Conservation (phyloP, 139 green algal genomes). For the Tetradesmus obliquus region DNA sequence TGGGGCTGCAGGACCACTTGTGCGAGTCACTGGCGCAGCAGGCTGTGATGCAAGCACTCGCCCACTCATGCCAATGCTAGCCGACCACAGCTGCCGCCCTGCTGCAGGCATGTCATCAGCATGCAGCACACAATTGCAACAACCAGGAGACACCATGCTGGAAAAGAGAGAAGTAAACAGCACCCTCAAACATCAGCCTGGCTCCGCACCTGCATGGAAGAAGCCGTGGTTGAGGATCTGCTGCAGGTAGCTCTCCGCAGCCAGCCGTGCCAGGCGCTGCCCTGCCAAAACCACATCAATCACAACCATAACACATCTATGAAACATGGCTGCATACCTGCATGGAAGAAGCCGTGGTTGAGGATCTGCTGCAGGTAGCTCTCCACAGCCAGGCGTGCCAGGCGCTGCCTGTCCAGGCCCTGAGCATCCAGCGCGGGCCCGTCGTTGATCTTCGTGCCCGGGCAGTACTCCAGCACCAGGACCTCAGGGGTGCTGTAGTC, state of each 20-base stretch:
- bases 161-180: too few relatives aligned
- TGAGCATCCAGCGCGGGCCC: slow-evolving; percentile 79
- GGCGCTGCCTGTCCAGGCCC: slow-evolving; percentile 87
- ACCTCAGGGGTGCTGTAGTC: slow-evolving; percentile 83
- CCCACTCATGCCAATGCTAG: too few relatives aligned
- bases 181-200: too few relatives aligned
- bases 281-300: slow-evolving; percentile 29
- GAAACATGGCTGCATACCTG: too few relatives aligned
- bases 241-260: slow-evolving; percentile 95
- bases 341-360: slow-evolving; percentile 68
- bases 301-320: too few relatives aligned
- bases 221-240: slow-evolving; percentile 81
- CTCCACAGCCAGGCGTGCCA: slow-evolving; percentile 91
- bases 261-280: slow-evolving; percentile 81
- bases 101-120: too few relatives aligned
- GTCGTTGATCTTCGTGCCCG: slow-evolving; percentile 95
- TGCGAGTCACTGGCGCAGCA: too few relatives aligned
- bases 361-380: slow-evolving; percentile 95
- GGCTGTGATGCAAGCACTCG: too few relatives aligned
- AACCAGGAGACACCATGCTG: too few relatives aligned
- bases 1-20: not conserved
- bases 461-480: slow-evolving; percentile 97
- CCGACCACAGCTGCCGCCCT: too few relatives aligned
- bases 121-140: too few relatives aligned
- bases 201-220: slow-evolving; percentile 21